Evolutionary conservation across 1,139 yeast genomes (phyloP), one percentile per base, ranked within the genome.

Genomic region (Pichia sp.): DNA sequence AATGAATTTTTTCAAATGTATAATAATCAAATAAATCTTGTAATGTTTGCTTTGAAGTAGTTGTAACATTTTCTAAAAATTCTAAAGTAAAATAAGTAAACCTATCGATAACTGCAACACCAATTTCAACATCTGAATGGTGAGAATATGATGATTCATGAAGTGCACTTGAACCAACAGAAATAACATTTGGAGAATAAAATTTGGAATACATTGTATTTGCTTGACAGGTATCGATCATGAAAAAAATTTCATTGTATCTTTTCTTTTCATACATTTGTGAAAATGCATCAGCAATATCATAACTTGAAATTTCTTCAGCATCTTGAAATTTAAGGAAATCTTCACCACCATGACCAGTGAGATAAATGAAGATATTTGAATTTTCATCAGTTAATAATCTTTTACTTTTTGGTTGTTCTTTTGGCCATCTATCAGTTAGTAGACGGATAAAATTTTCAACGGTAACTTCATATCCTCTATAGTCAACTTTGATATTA

Each of bases 291-390:
- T 92, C 96, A 0, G 98, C 98, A 53, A 92, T 77, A 64, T 92
- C 99, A 67, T 87, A 83, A 12, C 96, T 83, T 2, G 96, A 90
- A 48, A 92, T 89, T 62, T 92, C 98, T 63, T 94, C 98, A 4
- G 98, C 97, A 61, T 92, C 99, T 65, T 92, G 99, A 65, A 92
- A 92, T 66, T 92, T 92, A 56, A 94, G 74, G 64, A 92, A 92
- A 64, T 92, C 97, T 59, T 90, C 89, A 43, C 99, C 99, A 16
- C 99, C 99, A 65, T 92, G 99, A 16, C 99, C 99, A 1, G 98
- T 94, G 80, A 92, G 75, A 64, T 94, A 92, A 34, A 92, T 85
- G 64, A 92, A 87, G 41, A 92, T 87, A 62, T 92, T 92, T 23
- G 96, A 87, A 60, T 89, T 82, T 61, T 90, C 97, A 66, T 92